Conservation (phyloP, 192 early-diverging fungal species). For the Coemansia sp. region DNA sequence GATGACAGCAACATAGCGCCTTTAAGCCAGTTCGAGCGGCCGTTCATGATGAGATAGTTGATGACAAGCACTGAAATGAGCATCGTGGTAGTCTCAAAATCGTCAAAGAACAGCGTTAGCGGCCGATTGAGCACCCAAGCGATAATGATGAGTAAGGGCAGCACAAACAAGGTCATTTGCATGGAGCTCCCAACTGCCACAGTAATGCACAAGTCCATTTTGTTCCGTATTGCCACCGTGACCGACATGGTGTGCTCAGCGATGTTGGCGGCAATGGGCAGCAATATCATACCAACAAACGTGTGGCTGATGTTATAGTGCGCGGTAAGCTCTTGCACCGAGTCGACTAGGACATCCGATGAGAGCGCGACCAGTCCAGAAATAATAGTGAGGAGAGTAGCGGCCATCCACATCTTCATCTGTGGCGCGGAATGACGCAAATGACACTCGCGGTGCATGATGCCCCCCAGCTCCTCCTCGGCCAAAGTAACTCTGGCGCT, state of each 20-base stretch:
- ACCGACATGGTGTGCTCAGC: conserved; percentile 88
- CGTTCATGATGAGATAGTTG: conserved; percentile 81
- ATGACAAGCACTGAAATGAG: conserved; percentile 88
- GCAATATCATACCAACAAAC: conserved; percentile 91
- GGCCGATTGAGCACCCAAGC: conserved; percentile 78
- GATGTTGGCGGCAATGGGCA: conserved; percentile 90
- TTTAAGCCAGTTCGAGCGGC: conserved; percentile 94
- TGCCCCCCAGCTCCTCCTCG: neutral
- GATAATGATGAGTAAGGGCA: conserved; percentile 73
- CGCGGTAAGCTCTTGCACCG: conserved; percentile 56
- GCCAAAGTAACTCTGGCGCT: neutral
- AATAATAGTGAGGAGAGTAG: conserved; percentile 60
- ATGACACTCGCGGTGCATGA: conserved; percentile 9
- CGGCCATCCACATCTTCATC: conserved; percentile 62
- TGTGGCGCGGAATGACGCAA: conserved; percentile 49
- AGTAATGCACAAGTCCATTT: conserved; percentile 81
- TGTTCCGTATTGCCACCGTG: conserved; percentile 84
- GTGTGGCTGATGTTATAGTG: conserved; percentile 70
- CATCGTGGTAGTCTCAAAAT: conserved; percentile 82
- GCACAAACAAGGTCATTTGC: conserved; percentile 86
- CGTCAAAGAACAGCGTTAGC: conserved; percentile 82
- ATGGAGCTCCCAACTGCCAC: conserved; percentile 81
- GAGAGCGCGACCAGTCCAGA: conserved; percentile 76
- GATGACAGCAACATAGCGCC: conserved; percentile 82
- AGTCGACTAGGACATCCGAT: conserved; percentile 82